These are phyloP conservation scores for Aleurites moluccanus DNA, from an alignment of 441 rosid species.

Conservation along the genomic window DNA sequence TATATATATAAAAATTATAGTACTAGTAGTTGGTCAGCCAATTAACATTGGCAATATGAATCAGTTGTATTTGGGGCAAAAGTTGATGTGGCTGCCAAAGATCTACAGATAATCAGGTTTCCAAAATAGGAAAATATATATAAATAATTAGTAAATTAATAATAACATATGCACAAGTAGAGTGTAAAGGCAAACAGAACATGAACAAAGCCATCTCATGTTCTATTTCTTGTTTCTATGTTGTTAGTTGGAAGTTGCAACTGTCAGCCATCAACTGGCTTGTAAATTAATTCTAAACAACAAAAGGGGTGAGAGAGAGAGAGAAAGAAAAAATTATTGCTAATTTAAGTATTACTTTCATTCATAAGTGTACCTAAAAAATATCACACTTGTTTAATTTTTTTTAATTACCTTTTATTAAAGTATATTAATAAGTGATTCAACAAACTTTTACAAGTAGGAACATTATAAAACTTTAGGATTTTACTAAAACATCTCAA, in stretches of 20 bases:
- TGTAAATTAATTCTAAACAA: not conserved
- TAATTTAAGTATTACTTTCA: too few species aligned
- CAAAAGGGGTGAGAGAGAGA: not conserved
- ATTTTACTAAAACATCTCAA: too few species aligned
- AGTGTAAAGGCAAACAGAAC: not conserved
- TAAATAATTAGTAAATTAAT: not conserved
- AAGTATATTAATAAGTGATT: not conserved
- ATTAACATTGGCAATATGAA: not conserved
- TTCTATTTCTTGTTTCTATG: slow-evolving; percentile 7
- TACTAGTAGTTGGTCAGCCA: slow-evolving; percentile 4
- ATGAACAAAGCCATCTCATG: not conserved
- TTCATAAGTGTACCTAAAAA: not conserved
- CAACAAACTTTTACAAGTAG: not conserved
- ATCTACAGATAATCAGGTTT: slow-evolving; percentile 19
- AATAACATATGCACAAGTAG: too few species aligned
- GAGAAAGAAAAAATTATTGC: too few species aligned
- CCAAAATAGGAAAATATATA: slow-evolving; percentile 16
- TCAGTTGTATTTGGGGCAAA: not conserved
- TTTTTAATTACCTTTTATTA: not conserved
- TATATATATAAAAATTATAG: too few species aligned
- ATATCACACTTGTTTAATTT: not conserved
- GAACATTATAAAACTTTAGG: too few species aligned
- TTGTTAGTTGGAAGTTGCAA: slow-evolving; percentile 33
- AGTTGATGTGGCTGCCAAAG: not conserved
- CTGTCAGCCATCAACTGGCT: slow-evolving; percentile 25